Base-by-base conservation (phyloP, 768 basidiomycete genomes). In the Crassisporium funariophilum region DNA sequence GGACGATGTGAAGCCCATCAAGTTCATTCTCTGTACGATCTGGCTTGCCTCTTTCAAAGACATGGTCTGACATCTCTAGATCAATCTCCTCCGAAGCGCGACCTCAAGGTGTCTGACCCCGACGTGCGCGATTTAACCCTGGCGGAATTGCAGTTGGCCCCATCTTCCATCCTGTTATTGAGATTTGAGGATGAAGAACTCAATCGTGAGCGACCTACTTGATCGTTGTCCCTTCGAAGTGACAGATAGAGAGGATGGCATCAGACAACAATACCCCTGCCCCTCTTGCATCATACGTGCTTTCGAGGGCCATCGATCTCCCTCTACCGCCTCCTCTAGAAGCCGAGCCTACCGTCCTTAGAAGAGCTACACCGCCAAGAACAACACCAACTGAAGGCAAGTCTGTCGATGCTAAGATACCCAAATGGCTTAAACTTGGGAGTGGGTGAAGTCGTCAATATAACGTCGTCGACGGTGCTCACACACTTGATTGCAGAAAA, bases 71-170 rank as follows among this genome's bases (percentile, higher is more conserved):
- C 20, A 4, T 38, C 46, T 6, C 56, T 20, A 24, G 22, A 46
- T 93, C 91, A 88, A 65, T 89, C 93, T 69, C 69, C 75, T 4
- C 93, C 92, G 1, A 85, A 83, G 57, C 82, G 86, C 20, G 93
- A 95, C 44, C 73, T 91, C 56, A 89, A 84, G 54, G 86, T 90
- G 5, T 88, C 87, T 4, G 92, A 94, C 56, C 80, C 81, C 7
- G 68, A 73, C 47, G 82, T 90, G 21, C 82, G 83, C 54, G 83
- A 88, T 59, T 73, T 84, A 41, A 77, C 76, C 9, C 74, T 95
- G 2, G 66, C 74, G 2, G 79, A 91, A 33, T 75, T 95, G 9
- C 77, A 86, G 24, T 71, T 95, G 17, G 82, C 91, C 1, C 92
- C 92, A 1, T 85, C 89, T 2, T 88, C 90, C 7, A 67, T 93